These are phyloP conservation scores for Grosmannia huntii DNA, from an alignment of 2,329 filamentous ascomycete species.

Conservation along the genomic window DNA sequence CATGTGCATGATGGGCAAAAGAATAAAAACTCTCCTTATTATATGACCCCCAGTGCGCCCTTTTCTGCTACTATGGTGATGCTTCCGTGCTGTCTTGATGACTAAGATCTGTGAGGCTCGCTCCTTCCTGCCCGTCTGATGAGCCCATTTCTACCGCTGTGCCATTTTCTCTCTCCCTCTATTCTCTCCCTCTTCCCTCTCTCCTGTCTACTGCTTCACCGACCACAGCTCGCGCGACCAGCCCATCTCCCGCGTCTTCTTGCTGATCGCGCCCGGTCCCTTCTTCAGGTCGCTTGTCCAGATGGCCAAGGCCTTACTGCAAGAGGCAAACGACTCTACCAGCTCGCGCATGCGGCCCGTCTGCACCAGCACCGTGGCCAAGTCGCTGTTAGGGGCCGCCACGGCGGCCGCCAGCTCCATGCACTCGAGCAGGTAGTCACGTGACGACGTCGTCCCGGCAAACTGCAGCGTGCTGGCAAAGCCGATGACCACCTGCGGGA, in stretches of 20 bases:
- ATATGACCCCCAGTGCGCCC: not conserved
- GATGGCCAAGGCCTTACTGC: conserved; percentile 58
- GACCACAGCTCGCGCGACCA: conserved; percentile 53
- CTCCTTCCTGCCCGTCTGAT: not conserved
- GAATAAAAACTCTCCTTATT: not conserved
- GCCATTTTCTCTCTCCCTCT: not conserved
- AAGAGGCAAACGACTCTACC: conserved; percentile 61
- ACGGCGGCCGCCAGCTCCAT: conserved; percentile 75
- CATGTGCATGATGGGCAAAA: not conserved
- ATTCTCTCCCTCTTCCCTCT: not conserved
- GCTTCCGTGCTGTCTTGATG: not conserved
- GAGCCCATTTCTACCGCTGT: not conserved
- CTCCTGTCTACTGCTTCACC: conserved; percentile 29
- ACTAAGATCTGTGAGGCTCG: not conserved
- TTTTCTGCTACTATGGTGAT: not conserved
- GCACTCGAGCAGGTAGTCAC: conserved; percentile 66
- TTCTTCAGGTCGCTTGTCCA: conserved; percentile 40
- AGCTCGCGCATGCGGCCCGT: conserved; percentile 62
- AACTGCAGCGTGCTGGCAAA: conserved; percentile 74
- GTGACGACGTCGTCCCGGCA: conserved; percentile 59
- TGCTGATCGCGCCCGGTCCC: conserved; percentile 32
- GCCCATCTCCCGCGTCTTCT: conserved; percentile 48
- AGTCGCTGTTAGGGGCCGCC: conserved; percentile 55
- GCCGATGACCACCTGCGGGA: conserved; percentile 75
- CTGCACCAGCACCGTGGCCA: conserved; percentile 51